Evolutionary conservation across 306 rosid genomes (phyloP).

Genomic region (Glycine soja): DNA sequence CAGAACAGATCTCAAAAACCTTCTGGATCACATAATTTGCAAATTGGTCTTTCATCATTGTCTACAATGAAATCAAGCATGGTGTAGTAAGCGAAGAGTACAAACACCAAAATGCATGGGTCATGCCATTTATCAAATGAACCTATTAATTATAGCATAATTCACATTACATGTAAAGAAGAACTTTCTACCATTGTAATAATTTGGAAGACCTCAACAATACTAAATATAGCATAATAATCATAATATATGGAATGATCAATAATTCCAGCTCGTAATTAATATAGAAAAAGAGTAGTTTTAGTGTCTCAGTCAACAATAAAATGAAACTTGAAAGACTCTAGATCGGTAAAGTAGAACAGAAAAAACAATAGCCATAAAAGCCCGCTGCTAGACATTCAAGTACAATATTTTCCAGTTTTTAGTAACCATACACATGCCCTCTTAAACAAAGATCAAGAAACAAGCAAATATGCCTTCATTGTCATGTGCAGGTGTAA

Average conservation of each 20-base stretch:
- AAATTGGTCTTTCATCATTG: slow-evolving; percentile 71
- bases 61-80: slow-evolving; percentile 47
- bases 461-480: too few species aligned
- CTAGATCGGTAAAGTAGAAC: not conserved
- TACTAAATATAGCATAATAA: not conserved
- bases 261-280: not conserved
- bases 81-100: slow-evolving; percentile 34
- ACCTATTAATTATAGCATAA: not conserved
- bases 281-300: slow-evolving; percentile 10
- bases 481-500: too few species aligned
- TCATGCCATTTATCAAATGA: slow-evolving; percentile 9
- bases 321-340: slow-evolving; percentile 11
- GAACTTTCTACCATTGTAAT: not conserved
- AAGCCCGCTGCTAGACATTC: too few species aligned
- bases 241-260: slow-evolving; percentile 7
- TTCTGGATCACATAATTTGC: slow-evolving; percentile 81
- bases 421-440: too few species aligned
- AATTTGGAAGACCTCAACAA: slow-evolving; percentile 19
- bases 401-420: too few species aligned
- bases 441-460: too few species aligned
- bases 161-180: not conserved
- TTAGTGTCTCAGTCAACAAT: not conserved
- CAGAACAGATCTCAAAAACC: slow-evolving; percentile 68
- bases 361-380: too few species aligned
- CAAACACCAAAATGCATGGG: slow-evolving; percentile 9